Base-by-base conservation (phyloP, 257 asterid species). In the Capsicum chinense region DNA sequence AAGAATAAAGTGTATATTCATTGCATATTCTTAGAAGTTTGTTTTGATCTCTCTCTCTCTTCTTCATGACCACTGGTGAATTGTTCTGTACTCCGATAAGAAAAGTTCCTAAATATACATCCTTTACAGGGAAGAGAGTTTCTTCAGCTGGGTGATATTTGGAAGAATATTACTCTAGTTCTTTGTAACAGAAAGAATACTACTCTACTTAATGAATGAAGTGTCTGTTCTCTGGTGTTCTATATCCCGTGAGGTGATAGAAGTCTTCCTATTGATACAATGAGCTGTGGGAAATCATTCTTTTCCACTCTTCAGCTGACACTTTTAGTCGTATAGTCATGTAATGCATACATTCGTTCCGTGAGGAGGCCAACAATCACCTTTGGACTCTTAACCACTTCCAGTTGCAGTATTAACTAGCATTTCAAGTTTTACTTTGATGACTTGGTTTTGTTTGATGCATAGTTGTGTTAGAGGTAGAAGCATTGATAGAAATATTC, bases 71-170 rank as follows among this genome's bases (percentile, higher is more conserved):
- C 16, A 33, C 79, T 39, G 33, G 79, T 67, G 19, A 67, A 67
- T 69, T 69, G 14, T 69, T 69, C 56, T 33, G 56, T 42, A 16
- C 79, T 70, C 15, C 1, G 33, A 70, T 21, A 48, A 71, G 39
- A 48, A 19, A 47, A n/a, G n/a, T 11, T 71, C 80, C 80, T 71
- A n/a, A 73, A 48, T 70, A 19, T 47, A 19, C 80, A 50, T 73
- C 33, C 59, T 48, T 5, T 48, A 12, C 33, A 50, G 37, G 5
- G 33, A 26, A 4, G 42, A 39, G 56, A 19, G 19, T 73, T 52
- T 48, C 60, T 73, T 73, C 80, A 73, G 58, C 47, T 50, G 56
- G 56, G 42, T 73, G 79, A 73, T 47, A 73, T n/a, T 73, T 19
- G 17, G 80, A 44, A 48, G 80, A 47, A 47, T 44, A 47, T 73